A percentile compares a stretch with the other conserved stretches of the same genome.
Evolutionary conservation across 805 yeast genomes (phyloP).

Genomic region (Zygosaccharomyces bailii): DNA sequence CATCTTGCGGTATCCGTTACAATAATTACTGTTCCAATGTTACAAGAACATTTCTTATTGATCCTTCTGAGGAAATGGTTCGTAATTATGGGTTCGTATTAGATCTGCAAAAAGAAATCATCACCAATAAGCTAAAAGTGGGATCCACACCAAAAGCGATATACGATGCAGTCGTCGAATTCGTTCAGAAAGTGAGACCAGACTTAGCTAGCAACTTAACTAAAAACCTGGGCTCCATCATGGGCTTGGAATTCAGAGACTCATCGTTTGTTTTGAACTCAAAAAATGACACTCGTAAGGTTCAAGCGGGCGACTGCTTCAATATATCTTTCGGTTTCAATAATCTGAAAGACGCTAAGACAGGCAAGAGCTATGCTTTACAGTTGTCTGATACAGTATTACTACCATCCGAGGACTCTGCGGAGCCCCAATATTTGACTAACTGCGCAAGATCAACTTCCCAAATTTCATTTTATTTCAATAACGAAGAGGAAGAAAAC

Average conservation of each 20-base stretch:
- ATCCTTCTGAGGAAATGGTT: slow-evolving; percentile 78
- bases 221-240: slow-evolving; percentile 80
- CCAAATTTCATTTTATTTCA: slow-evolving; percentile 81
- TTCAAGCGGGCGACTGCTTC: slow-evolving; percentile 71
- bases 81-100: slow-evolving; percentile 73
- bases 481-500: slow-evolving; percentile 54
- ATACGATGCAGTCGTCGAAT: slow-evolving; percentile 60
- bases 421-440: slow-evolving; percentile 64
- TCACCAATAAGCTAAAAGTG: slow-evolving; percentile 52
- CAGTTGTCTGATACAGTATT: slow-evolving; percentile 78
- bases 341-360: slow-evolving; percentile 49
- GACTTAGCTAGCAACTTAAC: slow-evolving; percentile 62
- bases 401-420: slow-evolving; percentile 46
- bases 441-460: slow-evolving; percentile 66
- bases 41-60: slow-evolving; percentile 84
- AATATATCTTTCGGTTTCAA: slow-evolving; percentile 76
- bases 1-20: slow-evolving; percentile 83
- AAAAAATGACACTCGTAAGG: slow-evolving; percentile 58
- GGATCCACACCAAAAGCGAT: slow-evolving; percentile 67
- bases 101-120: slow-evolving; percentile 63
- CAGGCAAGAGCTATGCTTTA: slow-evolving; percentile 62
- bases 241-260: slow-evolving; percentile 88
- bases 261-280: slow-evolving; percentile 66
- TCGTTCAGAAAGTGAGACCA: slow-evolving; percentile 58
- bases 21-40: slow-evolving; percentile 85